Evolutionary conservation across 192 early-diverging fungal genomes (phyloP), one percentile per base, ranked within the genome.

Genomic region (Mortierella antarctica): DNA sequence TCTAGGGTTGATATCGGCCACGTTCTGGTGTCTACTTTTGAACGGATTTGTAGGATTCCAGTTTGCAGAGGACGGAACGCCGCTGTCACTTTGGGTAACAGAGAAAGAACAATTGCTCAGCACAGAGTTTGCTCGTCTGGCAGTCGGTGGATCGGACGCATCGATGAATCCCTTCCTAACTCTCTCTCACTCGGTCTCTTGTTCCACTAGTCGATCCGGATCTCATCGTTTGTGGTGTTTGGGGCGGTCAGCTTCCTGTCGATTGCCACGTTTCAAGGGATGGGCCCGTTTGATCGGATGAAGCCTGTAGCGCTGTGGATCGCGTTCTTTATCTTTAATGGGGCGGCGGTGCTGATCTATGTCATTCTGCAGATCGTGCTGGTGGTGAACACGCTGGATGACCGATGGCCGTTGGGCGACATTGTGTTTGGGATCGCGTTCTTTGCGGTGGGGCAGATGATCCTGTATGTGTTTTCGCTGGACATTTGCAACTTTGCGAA

Each of bases 1-100:
- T 73, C 77, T 95, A 47, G 92, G 93, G 18, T 73, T 96, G 51
- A 93, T 91, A 70, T 92, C 94, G 71, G 91, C 94, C 10, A 95
- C 94, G 50, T 92, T 95, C 82, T 98, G 95, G 95, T 95, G 93
- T 69, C 80, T 99, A 72, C 88, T 99, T 57, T 83, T 97, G 47
- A 99, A 97, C 83, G 96, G 95, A 44, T 95, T 98, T 83, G 93
- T 99, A 49, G 95, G 95, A 8, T 98, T 97, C 88, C 96, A 97
- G 86, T 99, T 95, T 92, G 90, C 93, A 12, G 96, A 99, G 74
- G 97, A 99, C 82, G 96, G 97, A 69, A 98, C 96, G 5, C 88
- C 94, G 10, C 73, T 90, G 65, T 98, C 97, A 13, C 91, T 99
- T 58, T 99, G 97, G 96, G 84, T 87, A 83, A 75, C n/a, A n/a